Conservation (phyloP, 1,284 basidiomycete genomes). For the Rhodotorula mucilaginosa region DNA sequence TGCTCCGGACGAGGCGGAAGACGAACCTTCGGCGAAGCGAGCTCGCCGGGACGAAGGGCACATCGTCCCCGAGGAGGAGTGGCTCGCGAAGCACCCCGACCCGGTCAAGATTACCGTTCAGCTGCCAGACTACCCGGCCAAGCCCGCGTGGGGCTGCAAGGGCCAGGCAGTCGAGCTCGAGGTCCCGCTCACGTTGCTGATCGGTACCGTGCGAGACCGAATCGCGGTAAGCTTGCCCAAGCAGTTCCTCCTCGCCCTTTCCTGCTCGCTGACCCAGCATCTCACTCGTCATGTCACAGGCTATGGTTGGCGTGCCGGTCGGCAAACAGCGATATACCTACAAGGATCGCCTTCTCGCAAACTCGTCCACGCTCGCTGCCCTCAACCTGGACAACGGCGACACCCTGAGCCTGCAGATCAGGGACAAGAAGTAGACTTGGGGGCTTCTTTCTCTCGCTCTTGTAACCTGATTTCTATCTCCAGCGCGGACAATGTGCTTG, state of each 20-base stretch:
- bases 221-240: slow-evolving; percentile 61
- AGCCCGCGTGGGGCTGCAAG: slow-evolving; percentile 87
- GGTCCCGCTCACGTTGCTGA: slow-evolving; percentile 72
- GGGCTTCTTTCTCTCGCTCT: too few species aligned
- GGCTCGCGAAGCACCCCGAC: slow-evolving; percentile 83
- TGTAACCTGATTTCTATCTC: too few species aligned
- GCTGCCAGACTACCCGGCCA: slow-evolving; percentile 70
- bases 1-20: slow-evolving; percentile 48
- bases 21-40: slow-evolving; percentile 70
- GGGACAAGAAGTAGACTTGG: slow-evolving; percentile 61
- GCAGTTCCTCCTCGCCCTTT: background rate
- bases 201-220: slow-evolving; percentile 81
- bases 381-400: slow-evolving; percentile 90
- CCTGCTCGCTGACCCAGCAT: background rate
- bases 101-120: slow-evolving; percentile 79
- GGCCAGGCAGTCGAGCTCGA: slow-evolving; percentile 74
- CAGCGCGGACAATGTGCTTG: background rate
- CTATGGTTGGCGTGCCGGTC: slow-evolving; percentile 34
- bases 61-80: slow-evolving; percentile 74
- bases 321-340: slow-evolving; percentile 46
- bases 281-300: slow-evolving; percentile 8
- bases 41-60: slow-evolving; percentile 75
- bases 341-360: slow-evolving; percentile 77
- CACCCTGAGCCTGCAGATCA: slow-evolving; percentile 67
- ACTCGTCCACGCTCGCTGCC: slow-evolving; percentile 73